Percentiles rank a stretch among this genome's conserved stretches.
Evolutionary conservation across 2,329 filamentous ascomycete genomes (phyloP).

Genomic region (Stemphylium lycopersici): DNA sequence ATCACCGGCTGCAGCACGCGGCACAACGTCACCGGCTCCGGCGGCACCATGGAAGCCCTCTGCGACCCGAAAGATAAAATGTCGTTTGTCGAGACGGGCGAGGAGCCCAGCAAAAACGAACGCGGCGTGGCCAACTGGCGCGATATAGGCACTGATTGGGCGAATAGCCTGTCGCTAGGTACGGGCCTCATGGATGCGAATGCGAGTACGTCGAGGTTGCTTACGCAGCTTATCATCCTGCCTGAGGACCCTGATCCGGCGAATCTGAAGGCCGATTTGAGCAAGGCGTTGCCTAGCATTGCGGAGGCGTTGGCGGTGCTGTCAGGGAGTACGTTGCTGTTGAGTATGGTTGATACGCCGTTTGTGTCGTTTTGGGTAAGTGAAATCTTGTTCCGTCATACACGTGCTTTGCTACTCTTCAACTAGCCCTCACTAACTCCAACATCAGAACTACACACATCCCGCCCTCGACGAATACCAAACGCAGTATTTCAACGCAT

Average conservation of each 20-base stretch:
- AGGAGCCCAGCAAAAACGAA: slow-evolving; percentile 60
- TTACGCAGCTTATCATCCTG: slow-evolving; percentile 53
- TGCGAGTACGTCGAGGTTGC: slow-evolving; percentile 52
- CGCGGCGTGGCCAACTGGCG: slow-evolving; percentile 53
- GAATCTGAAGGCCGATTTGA: slow-evolving; percentile 49
- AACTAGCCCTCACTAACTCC: neutral
- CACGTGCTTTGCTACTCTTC: too few relatives aligned
- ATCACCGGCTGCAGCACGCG: slow-evolving; percentile 70
- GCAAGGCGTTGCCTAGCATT: slow-evolving; percentile 66
- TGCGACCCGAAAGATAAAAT: slow-evolving; percentile 64
- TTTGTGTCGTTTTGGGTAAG: slow-evolving; percentile 60
- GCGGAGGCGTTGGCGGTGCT: slow-evolving; percentile 76
- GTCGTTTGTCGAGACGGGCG: slow-evolving; percentile 59
- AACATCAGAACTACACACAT: slow-evolving; percentile 50
- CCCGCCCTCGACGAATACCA: slow-evolving; percentile 53
- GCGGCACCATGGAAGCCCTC: slow-evolving; percentile 64
- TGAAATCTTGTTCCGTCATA: neutral
- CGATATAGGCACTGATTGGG: slow-evolving; percentile 53
- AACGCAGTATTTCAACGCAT: slow-evolving; percentile 67
- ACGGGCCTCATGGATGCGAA: slow-evolving; percentile 52
- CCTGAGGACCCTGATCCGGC: slow-evolving; percentile 19
- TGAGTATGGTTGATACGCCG: slow-evolving; percentile 64
- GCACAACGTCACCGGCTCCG: slow-evolving; percentile 55
- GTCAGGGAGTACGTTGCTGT: slow-evolving; percentile 68
- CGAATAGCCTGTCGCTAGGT: slow-evolving; percentile 51